These are phyloP conservation scores for Leonotis leonurus DNA, from an alignment of 257 asterid species.

Conservation along the genomic window DNA sequence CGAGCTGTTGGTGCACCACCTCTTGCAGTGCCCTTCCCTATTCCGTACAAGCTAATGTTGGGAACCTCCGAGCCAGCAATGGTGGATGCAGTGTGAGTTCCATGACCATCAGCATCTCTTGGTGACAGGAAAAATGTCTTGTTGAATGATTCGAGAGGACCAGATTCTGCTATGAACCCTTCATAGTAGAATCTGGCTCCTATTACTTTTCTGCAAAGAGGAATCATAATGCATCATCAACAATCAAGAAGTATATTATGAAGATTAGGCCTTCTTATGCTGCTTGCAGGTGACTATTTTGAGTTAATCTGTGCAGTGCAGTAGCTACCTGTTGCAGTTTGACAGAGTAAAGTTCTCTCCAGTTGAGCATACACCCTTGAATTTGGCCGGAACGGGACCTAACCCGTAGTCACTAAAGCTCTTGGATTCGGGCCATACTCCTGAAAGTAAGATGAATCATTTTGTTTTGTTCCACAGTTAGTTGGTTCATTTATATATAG, in stretches of 20 bases:
- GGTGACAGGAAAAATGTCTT: conserved; percentile 32
- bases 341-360: conserved; percentile 45
- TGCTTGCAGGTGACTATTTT: too few species aligned
- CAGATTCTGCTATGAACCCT: conserved; percentile 32
- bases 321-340: conserved; percentile 43
- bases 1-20: conserved; percentile 47
- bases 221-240: neutral
- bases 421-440: conserved; percentile 55
- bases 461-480: neutral
- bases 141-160: conserved; percentile 41
- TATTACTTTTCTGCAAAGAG: conserved; percentile 38
- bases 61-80: conserved; percentile 37
- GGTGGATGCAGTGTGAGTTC: conserved; percentile 53
- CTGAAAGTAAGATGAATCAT: conserved; percentile 21
- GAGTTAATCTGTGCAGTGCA: neutral
- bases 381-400: conserved; percentile 42
- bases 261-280: too few species aligned
- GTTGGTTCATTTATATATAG: neutral
- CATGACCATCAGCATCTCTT: conserved; percentile 42
- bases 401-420: conserved; percentile 44
- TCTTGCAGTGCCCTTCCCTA: conserved; percentile 34
- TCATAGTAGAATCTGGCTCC: conserved; percentile 52
- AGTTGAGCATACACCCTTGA: conserved; percentile 48
- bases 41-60: conserved; percentile 25
- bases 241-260: neutral